Evolutionary conservation across 495 filamentous ascomycete species (phyloP), one percentile per base, ranked within the genome.

Genomic region (Hypoxylon perforatum): DNA sequence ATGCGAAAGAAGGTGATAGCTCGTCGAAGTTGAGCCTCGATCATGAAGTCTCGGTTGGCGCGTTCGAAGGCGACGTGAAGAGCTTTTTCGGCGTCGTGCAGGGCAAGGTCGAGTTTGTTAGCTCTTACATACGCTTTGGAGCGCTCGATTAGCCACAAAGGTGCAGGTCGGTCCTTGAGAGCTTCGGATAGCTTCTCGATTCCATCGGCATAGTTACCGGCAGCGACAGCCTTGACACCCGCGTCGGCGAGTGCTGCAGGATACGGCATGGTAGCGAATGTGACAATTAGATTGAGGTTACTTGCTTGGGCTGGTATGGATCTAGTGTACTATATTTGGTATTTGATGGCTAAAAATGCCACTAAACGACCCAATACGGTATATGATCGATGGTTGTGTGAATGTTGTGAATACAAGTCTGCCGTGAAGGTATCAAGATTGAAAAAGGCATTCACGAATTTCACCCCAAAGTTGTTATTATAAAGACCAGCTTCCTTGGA

Each of bases 91-190:
- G 93, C 91, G 80, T 98, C 95, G 15, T 75, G 77, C 9, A 98
- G 86, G 0, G 95, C 91, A 0, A 86, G 77, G 3, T 80, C 76
- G 41, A 74, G 72, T 49, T 71, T 67, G 38, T 82, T 77, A 12
- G 78, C 73, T 55, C 94, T 90, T 8, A 92, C 85, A 71, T 92
- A 90, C 23, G 93, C 93, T 10, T 88, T 94, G 1, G 92, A 91
- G 22, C 96, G 92, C 73, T 95, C 90, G 62, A 97, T 87, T 63
- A 95, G 91, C 85, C 96, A 98, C 59, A 86, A 75, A 4, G 92
- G 90, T 7, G 93, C 90, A 30, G 83, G 86, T 10, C 91, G 88
- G 6, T 84, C 74, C 23, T 81, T 67, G 4, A 99, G 78, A n/a
- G 94, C 95, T 46, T 83, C 79, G n/a, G 93, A 91, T 65, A 92